These are phyloP conservation scores for Ogataea trehaloabstinens DNA, from an alignment of 805 yeast genomes.

Conservation along the genomic window DNA sequence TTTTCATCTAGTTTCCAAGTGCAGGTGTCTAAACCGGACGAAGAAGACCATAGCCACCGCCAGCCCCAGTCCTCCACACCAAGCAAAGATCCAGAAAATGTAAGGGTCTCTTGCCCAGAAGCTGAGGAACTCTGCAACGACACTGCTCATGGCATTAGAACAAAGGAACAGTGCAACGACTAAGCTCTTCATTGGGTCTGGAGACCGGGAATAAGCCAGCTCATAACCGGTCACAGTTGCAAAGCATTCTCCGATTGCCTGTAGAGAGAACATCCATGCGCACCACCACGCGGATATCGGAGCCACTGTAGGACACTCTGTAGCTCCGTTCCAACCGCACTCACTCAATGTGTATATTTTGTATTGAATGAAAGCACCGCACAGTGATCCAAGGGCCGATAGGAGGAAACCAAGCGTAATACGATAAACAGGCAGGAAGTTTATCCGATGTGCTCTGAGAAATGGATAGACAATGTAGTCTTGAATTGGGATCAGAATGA, in stretches of 20 bases:
- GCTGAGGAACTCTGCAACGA: conserved; percentile 40
- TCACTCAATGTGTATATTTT: conserved; percentile 42
- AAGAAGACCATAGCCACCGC: conserved; percentile 24
- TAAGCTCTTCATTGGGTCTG: conserved; percentile 48
- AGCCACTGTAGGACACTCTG: conserved; percentile 25
- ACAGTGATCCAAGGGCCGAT: conserved; percentile 43
- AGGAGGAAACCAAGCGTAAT: conserved; percentile 46
- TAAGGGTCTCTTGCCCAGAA: conserved; percentile 40
- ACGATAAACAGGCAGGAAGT: conserved; percentile 42
- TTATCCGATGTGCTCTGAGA: conserved; percentile 37
- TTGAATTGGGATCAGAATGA: conserved; percentile 48
- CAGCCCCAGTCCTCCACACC: conserved; percentile 34
- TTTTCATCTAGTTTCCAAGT: conserved; percentile 1
- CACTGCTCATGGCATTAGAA: conserved; percentile 45
- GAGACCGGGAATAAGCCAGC: conserved; percentile 52
- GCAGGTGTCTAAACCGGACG: conserved; percentile 16
- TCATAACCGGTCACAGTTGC: conserved; percentile 52
- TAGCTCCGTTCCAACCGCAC: conserved; percentile 38
- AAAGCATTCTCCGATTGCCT: conserved; percentile 54
- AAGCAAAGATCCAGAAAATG: conserved; percentile 36
- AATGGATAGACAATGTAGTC: conserved; percentile 46
- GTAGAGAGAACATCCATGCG: conserved; percentile 35
- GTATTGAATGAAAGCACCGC: conserved; percentile 48
- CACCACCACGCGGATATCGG: conserved; percentile 35
- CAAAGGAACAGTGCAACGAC: conserved; percentile 42